phyloP scores from a whole-genome alignment of 2,329 filamentous ascomycete genomes.

The Fusarium sambucinum region DNA sequence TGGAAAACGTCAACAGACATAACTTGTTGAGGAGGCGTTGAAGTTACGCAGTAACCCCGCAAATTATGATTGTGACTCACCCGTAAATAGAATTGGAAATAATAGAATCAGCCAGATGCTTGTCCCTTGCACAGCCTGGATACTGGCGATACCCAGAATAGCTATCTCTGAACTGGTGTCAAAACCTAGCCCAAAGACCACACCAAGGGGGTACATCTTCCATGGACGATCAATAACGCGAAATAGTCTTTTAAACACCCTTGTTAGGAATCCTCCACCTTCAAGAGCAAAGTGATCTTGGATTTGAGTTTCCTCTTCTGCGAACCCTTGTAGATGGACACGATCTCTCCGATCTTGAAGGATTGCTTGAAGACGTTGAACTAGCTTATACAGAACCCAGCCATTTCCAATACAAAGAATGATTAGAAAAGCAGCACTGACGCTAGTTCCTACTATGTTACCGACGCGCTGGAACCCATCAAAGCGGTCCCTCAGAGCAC shows the following conservation, averaged over 20 bases:
- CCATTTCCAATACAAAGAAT: slow-evolving; percentile 85
- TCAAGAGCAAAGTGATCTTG: slow-evolving; percentile 74
- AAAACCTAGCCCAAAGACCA: slow-evolving; percentile 92
- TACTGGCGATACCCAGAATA: slow-evolving; percentile 86
- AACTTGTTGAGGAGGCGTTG: neutral
- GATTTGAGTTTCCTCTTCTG: slow-evolving; percentile 37
- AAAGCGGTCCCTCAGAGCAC: slow-evolving; percentile 84
- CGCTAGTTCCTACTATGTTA: slow-evolving; percentile 88
- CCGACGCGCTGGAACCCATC: slow-evolving; percentile 83
- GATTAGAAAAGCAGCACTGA: slow-evolving; percentile 86
- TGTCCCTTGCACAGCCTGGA: slow-evolving; percentile 87
- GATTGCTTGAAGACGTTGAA: slow-evolving; percentile 74
- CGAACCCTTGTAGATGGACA: slow-evolving; percentile 47
- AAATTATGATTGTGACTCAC: slow-evolving; percentile 57
- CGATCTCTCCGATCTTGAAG: slow-evolving; percentile 56
- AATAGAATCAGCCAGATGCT: slow-evolving; percentile 95
- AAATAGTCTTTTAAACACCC: slow-evolving; percentile 80
- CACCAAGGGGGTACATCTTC: slow-evolving; percentile 95
- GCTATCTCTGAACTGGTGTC: slow-evolving; percentile 97
- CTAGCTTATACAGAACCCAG: slow-evolving; percentile 84
- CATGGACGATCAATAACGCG: slow-evolving; percentile 79
- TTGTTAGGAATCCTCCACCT: slow-evolving; percentile 80
- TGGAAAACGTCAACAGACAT: slow-evolving; percentile 44
- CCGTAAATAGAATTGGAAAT: slow-evolving; percentile 89
- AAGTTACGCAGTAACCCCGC: neutral